Conservation (phyloP, 2,329 filamentous ascomycete genomes). For the Colletotrichum sp. region DNA sequence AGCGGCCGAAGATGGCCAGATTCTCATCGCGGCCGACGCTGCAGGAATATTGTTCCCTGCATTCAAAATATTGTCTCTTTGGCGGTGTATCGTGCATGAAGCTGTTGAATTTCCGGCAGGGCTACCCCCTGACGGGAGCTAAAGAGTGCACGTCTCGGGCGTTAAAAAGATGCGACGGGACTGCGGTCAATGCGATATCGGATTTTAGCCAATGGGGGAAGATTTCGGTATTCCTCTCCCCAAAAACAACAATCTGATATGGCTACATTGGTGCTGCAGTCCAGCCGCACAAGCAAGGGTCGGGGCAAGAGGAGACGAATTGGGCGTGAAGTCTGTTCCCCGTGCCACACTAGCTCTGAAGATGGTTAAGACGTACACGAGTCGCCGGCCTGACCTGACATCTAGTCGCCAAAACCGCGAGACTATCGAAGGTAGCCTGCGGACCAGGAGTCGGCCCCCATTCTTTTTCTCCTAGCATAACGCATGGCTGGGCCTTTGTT, state of each 20-base stretch:
- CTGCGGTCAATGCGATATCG: background rate
- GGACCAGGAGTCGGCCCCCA: background rate
- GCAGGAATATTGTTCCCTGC: background rate
- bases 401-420: background rate
- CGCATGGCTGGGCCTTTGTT: background rate
- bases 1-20: background rate
- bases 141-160: background rate
- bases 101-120: background rate
- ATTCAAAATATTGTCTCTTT: background rate
- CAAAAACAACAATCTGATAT: background rate
- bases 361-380: background rate
- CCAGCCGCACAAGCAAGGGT: background rate
- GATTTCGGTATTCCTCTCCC: background rate
- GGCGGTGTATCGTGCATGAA: background rate
- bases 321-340: background rate
- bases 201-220: background rate
- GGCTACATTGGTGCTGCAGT: background rate
- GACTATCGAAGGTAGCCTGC: background rate
- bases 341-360: background rate
- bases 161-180: background rate
- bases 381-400: background rate
- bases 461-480: background rate
- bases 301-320: background rate
- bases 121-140: background rate
- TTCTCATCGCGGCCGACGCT: background rate